Conservation (phyloP, 192 early-diverging fungal species). For the Haplosporangium gracile region DNA sequence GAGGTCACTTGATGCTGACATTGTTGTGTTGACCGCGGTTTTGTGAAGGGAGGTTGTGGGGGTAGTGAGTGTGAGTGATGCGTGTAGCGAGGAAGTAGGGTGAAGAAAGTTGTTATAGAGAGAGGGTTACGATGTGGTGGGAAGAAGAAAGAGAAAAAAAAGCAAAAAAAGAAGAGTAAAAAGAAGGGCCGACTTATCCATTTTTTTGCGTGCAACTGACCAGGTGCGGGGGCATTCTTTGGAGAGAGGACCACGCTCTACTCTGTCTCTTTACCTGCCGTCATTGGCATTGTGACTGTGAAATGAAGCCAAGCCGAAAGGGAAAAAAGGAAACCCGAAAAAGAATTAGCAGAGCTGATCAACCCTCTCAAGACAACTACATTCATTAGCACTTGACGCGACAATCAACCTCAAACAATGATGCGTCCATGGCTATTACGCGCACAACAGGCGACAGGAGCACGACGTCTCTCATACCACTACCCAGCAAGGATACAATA, state of each 20-base stretch:
- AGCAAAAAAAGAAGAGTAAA: background rate
- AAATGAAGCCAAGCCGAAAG: background rate
- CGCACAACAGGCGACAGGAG: background rate
- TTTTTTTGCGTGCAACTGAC: background rate
- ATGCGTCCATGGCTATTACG: slow-evolving; percentile 16
- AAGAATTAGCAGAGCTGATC: background rate
- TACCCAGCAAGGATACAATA: background rate
- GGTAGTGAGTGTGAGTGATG: background rate
- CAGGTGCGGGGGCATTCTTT: background rate
- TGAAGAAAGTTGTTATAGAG: background rate
- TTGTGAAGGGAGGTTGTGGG: background rate
- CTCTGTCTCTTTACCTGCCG: too few relatives aligned
- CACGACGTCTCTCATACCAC: background rate
- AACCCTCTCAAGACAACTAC: background rate
- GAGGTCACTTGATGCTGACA: slow-evolving; percentile 18
- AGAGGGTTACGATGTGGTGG: background rate
- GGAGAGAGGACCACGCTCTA: too few relatives aligned
- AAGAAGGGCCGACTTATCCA: background rate
- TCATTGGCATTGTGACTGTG: background rate
- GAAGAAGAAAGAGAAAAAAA: background rate
- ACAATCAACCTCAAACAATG: background rate
- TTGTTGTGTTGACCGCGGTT: background rate
- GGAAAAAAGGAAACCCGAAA: slow-evolving; percentile 1
- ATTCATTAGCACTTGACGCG: background rate
- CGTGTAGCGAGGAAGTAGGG: background rate